phyloP scores from a whole-genome alignment of 306 rosid genomes.

The Lathyrus tuberosus region DNA sequence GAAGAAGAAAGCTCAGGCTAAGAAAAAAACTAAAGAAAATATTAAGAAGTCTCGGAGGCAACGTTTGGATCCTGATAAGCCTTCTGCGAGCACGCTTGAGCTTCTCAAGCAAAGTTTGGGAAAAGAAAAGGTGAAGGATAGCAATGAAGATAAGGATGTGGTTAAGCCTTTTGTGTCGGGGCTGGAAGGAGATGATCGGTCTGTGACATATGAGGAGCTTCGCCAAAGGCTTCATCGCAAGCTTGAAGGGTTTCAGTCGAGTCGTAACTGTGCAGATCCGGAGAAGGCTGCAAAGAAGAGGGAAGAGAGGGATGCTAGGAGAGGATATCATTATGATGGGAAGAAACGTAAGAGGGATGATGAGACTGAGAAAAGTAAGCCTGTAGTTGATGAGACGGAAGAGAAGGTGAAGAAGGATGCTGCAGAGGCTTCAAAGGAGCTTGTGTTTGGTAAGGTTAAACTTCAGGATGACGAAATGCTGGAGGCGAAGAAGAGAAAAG shows the following conservation, averaged over 20 bases:
- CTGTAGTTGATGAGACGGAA: neutral
- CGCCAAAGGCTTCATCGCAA: conserved; percentile 39
- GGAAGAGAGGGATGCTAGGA: neutral
- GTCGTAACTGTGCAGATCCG: conserved; percentile 51
- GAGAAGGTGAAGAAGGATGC: conserved; percentile 61
- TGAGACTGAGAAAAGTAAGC: conserved; percentile 25
- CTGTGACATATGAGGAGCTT: conserved; percentile 78
- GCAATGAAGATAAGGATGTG: conserved; percentile 48
- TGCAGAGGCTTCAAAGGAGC: conserved; percentile 73
- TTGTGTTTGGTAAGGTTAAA: conserved; percentile 69
- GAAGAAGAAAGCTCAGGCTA: conserved; percentile 43
- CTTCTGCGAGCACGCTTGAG: conserved; percentile 62
- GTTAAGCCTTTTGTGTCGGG: conserved; percentile 48
- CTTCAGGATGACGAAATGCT: conserved; percentile 61
- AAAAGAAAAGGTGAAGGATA: conserved; percentile 46
- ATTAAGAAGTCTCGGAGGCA: conserved; percentile 70
- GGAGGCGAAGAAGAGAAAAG: conserved; percentile 61
- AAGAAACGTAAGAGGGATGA: conserved; percentile 12
- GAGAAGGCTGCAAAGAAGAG: conserved; percentile 56
- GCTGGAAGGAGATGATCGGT: conserved; percentile 52
- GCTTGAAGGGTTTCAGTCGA: conserved; percentile 59
- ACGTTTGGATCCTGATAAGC: conserved; percentile 73
- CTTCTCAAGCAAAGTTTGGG: conserved; percentile 62
- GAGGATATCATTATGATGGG: conserved; percentile 2
- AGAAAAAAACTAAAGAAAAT: conserved; percentile 56